Base-by-base conservation (phyloP, 805 yeast genomes). In the Lachancea thermotolerans region DNA sequence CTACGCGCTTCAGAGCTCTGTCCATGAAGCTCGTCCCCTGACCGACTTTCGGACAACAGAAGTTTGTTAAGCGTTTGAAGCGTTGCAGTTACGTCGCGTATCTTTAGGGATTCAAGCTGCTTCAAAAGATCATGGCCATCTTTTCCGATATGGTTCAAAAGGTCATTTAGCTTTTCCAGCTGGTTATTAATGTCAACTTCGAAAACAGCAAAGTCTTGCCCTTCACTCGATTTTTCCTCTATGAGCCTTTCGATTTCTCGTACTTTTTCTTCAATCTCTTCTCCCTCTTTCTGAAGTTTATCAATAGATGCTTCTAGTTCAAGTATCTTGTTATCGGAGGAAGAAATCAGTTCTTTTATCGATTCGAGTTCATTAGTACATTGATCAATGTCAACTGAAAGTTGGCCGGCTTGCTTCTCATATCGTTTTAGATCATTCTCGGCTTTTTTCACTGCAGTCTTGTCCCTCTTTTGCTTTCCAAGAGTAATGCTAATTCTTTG, bases 111-210 rank as follows among this genome's bases (percentile, higher is more conserved):
- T 1, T 65, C 60, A 14, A 82, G 66, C 25, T 70, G 71, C 2
- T 66, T 68, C 32, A 71, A 61, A 15, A 69, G 58, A 2, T 61
- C 63, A 15, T 60, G 61, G 0, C 71, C 63, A 41, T 70, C 73
- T 16, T 66, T 72, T 35, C 69, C 64, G 10, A 75, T 57, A 18
- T 65, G 64, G 30, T 55, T 64, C 4, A 70, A 54, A 2, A 70
- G 54, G 1, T 67, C 57, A 46, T 71, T 72, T 47, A 74, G 72
- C 52, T 78, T 80, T 46, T 83, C 90, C 41, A 82, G 62, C 54
- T 77, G 77, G 54, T 79, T 81, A 27, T 73, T 75, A 25, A 83
- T 64, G 56, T 85, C 91, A 39, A 85, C 73, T 59, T 85, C 89
- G 14, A 70, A 69, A 7, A 86, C 78, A 55, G 78, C 74, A 52